Evolutionary conservation across 2,329 filamentous ascomycete genomes (phyloP).

Genomic region (Colletotrichum neosansevieriae): DNA sequence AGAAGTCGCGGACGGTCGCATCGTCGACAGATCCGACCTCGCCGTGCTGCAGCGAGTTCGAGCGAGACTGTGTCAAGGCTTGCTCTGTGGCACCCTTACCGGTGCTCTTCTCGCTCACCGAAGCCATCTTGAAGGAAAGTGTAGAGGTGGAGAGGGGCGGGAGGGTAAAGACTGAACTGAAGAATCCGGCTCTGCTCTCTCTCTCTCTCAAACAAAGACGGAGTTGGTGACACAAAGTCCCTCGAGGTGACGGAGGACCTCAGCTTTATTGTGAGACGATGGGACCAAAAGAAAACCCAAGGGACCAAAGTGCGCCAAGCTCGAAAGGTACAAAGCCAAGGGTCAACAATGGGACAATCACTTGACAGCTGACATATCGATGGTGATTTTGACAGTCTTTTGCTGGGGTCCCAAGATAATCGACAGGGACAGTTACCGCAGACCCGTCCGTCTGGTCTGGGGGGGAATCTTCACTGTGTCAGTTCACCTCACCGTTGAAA

Average conservation of each 20-base stretch:
- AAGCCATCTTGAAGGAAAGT: constrained; percentile 16
- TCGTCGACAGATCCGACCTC: constrained; percentile 44
- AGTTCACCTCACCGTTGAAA: constrained; percentile 10
- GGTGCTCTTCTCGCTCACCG: constrained; percentile 33
- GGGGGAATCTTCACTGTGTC: constrained; percentile 1
- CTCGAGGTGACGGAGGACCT: constrained; percentile 4
- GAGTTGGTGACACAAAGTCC: neutral
- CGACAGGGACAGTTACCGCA: constrained; percentile 25
- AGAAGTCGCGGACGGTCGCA: constrained; percentile 50
- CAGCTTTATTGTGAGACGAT: constrained; percentile 24
- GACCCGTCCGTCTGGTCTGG: constrained; percentile 3
- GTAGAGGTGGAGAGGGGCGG: neutral
- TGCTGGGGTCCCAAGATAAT: constrained; percentile 15
- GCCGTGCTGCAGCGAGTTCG: constrained; percentile 27
- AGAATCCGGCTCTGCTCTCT: constrained; percentile 35
- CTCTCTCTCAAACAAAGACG: constrained; percentile 39
- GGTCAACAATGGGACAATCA: constrained; percentile 5
- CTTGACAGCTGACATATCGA: constrained; percentile 23
- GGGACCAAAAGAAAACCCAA: neutral
- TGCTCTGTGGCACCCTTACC: constrained; percentile 22
- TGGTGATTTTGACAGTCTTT: constrained; percentile 23
- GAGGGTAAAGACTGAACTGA: neutral
- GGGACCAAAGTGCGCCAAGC: neutral
- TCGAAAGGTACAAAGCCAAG: constrained; percentile 10
- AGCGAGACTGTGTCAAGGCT: constrained; percentile 20